Conservation (phyloP, 768 basidiomycete species). For the Harrya chromipes region DNA sequence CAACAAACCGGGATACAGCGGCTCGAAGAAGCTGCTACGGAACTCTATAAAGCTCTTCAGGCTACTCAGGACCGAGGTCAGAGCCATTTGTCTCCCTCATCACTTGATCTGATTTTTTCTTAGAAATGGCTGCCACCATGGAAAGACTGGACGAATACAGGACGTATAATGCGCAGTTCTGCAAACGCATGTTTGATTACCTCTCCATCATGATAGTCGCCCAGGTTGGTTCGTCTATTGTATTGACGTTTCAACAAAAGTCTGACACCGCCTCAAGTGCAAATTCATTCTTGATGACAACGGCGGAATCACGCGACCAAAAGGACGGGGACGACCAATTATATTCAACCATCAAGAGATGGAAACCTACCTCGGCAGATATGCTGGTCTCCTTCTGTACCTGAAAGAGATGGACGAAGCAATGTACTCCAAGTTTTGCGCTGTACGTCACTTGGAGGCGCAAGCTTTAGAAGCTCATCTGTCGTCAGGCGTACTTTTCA, state of each 20-base stretch:
- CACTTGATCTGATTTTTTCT: conserved; percentile 6
- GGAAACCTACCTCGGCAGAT: conserved; percentile 82
- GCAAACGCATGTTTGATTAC: conserved; percentile 88
- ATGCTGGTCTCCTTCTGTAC: conserved; percentile 87
- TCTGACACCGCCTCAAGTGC: conserved; percentile 41
- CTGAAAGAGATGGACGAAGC: conserved; percentile 95
- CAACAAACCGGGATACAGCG: conserved; percentile 69
- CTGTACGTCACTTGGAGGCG: conserved; percentile 49
- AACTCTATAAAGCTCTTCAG: conserved; percentile 93
- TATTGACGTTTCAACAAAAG: neutral
- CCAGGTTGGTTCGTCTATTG: conserved; percentile 54
- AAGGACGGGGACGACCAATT: conserved; percentile 42
- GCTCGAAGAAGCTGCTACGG: conserved; percentile 78
- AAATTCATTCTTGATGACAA: conserved; percentile 65
- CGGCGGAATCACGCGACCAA: conserved; percentile 50
- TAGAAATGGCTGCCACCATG: conserved; percentile 97
- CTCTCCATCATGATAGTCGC: conserved; percentile 88
- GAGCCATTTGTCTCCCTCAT: neutral
- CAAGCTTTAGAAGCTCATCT: neutral
- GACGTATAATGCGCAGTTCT: conserved; percentile 88
- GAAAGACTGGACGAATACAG: conserved; percentile 88
- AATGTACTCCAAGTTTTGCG: conserved; percentile 85
- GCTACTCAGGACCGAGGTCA: conserved; percentile 86
- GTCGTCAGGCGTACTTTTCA: conserved; percentile 81
- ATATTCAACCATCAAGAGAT: conserved; percentile 66